A percentile compares a stretch with the other conserved stretches of the same genome.
Evolutionary conservation across 805 yeast species (phyloP).

Genomic region (Wickerhamomyces kurtzmanii): DNA sequence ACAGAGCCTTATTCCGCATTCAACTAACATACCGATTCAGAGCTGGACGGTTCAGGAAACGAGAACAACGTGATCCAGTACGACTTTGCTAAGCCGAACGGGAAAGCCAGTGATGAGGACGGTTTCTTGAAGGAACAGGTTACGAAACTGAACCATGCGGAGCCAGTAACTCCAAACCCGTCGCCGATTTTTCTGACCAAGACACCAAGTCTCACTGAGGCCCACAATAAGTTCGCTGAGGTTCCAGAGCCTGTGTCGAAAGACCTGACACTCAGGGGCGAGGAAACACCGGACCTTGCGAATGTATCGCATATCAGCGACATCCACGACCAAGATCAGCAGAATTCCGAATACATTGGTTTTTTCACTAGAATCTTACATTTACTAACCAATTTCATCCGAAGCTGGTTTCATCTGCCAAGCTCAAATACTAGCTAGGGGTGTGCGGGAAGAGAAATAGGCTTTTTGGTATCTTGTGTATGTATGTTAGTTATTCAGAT

Average conservation of each 20-base stretch:
- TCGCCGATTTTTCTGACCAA: constrained; percentile 6
- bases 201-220: background rate
- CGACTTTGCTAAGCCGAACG: constrained; percentile 4
- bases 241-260: background rate
- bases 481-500: too few species aligned
- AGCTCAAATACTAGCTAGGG: too few species aligned
- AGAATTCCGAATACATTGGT: constrained; percentile 5
- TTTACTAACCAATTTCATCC: constrained; percentile 14
- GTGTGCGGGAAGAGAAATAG: too few species aligned
- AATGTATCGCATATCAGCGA: background rate
- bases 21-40: constrained; percentile 17
- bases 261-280: background rate
- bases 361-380: constrained; percentile 13
- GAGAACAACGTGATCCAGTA: constrained; percentile 24
- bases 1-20: too few species aligned
- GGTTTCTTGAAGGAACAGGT: constrained; percentile 1
- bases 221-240: background rate
- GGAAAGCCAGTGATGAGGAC: background rate
- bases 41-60: constrained; percentile 24
- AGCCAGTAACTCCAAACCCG: constrained; percentile 20
- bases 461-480: too few species aligned
- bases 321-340: constrained; percentile 1
- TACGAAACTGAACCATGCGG: constrained; percentile 7
- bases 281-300: constrained; percentile 3
- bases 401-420: constrained; percentile 17